phyloP scores from a whole-genome alignment of 352 stramenopile species.

The Globisporangium yorkense region DNA sequence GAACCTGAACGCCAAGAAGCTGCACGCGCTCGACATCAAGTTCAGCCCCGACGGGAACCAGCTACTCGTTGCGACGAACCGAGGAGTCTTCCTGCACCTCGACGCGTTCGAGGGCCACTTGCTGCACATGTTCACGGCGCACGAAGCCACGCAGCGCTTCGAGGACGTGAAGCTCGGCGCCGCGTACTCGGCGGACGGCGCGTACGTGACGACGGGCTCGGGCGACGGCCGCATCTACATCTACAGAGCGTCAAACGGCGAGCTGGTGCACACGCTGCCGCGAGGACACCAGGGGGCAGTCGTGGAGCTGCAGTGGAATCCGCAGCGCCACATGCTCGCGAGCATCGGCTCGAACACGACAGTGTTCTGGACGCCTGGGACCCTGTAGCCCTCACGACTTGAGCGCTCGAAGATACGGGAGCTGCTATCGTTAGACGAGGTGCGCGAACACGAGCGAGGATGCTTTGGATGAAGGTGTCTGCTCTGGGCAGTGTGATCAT shows the following conservation, averaged over 20 bases:
- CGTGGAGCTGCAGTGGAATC: slow-evolving; percentile 75
- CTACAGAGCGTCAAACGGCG: slow-evolving; percentile 54
- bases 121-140: slow-evolving; percentile 64
- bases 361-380: slow-evolving; percentile 58
- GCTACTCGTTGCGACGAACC: slow-evolving; percentile 78
- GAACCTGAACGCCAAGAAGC: slow-evolving; percentile 45
- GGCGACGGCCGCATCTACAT: slow-evolving; percentile 73
- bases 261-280: slow-evolving; percentile 48
- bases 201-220: slow-evolving; percentile 61
- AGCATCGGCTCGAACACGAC: slow-evolving; percentile 69
- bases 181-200: slow-evolving; percentile 70
- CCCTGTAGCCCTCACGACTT: slow-evolving; percentile 3
- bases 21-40: slow-evolving; percentile 74
- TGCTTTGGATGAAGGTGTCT: not conserved
- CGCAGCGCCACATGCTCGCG: slow-evolving; percentile 73
- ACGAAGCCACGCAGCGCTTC: slow-evolving; percentile 25
- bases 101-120: slow-evolving; percentile 83
- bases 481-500: too few species aligned
- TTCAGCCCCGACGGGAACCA: slow-evolving; percentile 86
- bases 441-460: not conserved
- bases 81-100: slow-evolving; percentile 73
- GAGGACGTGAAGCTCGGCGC: slow-evolving; percentile 45
- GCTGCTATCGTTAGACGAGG: too few species aligned
- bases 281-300: slow-evolving; percentile 60
- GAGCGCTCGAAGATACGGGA: not conserved